A percentile compares a stretch with the other conserved stretches of the same genome.
Conservation (phyloP, 192 early-diverging fungal species). For the Backusella tarrabulga region DNA sequence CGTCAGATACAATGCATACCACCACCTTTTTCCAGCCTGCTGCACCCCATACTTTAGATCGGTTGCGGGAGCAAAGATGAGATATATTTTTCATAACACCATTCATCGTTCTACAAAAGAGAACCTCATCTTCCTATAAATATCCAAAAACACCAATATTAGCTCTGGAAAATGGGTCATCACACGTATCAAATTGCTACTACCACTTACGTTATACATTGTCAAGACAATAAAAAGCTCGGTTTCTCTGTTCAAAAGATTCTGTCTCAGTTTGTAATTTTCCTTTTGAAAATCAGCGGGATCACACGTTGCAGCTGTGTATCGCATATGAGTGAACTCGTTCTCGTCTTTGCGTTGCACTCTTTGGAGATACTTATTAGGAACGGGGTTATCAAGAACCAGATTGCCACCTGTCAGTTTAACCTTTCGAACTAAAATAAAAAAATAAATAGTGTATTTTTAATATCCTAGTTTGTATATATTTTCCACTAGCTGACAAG, state of each 20-base stretch:
- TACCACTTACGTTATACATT: constrained; percentile 62
- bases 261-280: constrained; percentile 61
- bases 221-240: constrained; percentile 73
- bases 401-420: constrained; percentile 71
- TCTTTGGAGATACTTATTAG: constrained; percentile 52
- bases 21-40: constrained; percentile 81
- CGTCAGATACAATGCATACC: constrained; percentile 77
- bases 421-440: constrained; percentile 39
- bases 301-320: constrained; percentile 71
- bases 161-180: neutral
- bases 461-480: neutral
- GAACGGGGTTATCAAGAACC: constrained; percentile 68
- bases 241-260: constrained; percentile 52
- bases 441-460: neutral
- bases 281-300: constrained; percentile 60
- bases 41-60: constrained; percentile 65
- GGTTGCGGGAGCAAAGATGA: constrained; percentile 63
- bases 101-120: constrained; percentile 88
- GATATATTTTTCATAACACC: constrained; percentile 88
- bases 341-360: constrained; percentile 51
- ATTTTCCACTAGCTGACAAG: neutral
- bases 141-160: neutral
- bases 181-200: neutral
- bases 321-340: constrained; percentile 75
- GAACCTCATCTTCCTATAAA: constrained; percentile 76